Conservation (phyloP, 2,329 filamentous ascomycete species). For the Immersiporthe knoxdaviesiana region DNA sequence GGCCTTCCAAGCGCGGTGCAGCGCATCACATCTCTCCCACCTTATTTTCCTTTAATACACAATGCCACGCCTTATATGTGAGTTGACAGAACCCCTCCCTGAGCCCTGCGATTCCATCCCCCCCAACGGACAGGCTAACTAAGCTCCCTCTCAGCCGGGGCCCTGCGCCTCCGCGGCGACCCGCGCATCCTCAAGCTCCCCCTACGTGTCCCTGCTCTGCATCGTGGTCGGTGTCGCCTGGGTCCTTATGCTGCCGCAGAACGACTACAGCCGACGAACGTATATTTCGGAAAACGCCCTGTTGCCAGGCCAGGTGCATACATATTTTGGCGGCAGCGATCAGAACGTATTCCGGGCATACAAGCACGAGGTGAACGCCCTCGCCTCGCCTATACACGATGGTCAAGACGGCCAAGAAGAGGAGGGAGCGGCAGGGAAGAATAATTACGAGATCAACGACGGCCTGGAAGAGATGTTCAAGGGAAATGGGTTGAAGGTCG, state of each 20-base stretch:
- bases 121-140: neutral
- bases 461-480: slow-evolving; percentile 76
- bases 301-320: slow-evolving; percentile 93
- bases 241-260: slow-evolving; percentile 85
- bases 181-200: slow-evolving; percentile 81
- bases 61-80: slow-evolving; percentile 61
- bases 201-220: slow-evolving; percentile 84
- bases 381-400: slow-evolving; percentile 48
- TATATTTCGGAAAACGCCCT: slow-evolving; percentile 99
- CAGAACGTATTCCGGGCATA: slow-evolving; percentile 94
- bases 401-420: slow-evolving; percentile 44
- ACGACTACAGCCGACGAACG: slow-evolving; percentile 87
- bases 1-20: neutral
- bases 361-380: slow-evolving; percentile 74
- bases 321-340: slow-evolving; percentile 95
- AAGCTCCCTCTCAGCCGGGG: slow-evolving; percentile 50
- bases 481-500: slow-evolving; percentile 82
- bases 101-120: neutral
- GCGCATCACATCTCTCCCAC: neutral
- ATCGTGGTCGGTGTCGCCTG: slow-evolving; percentile 84
- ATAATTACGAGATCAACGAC: slow-evolving; percentile 59
- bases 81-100: slow-evolving; percentile 33
- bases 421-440: neutral
- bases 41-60: slow-evolving; percentile 26
- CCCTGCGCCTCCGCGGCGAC: slow-evolving; percentile 75